Evolutionary conservation across 1,139 yeast species (phyloP), one percentile per base, ranked within the genome.

Genomic region (Suhomyces guaymorum): DNA sequence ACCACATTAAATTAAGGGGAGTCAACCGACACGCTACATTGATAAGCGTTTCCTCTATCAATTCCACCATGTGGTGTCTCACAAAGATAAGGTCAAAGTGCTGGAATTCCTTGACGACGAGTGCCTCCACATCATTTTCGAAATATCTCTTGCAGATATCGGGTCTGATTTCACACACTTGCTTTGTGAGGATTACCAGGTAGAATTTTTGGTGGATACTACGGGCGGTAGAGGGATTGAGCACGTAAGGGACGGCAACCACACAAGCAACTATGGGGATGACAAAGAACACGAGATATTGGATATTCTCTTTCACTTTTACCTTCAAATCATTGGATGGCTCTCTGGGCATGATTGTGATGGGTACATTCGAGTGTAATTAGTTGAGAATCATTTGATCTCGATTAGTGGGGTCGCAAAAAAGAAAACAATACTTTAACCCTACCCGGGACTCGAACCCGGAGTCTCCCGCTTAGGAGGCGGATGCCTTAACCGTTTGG

Each of bases 371-470:
- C n/a, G n/a, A n/a, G n/a, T n/a, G n/a, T n/a, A n/a, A n/a, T n/a
- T n/a, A n/a, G n/a, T n/a, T n/a, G n/a, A n/a, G n/a, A n/a, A n/a
- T n/a, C 10, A 13, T 24, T 7, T n/a, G 23, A 20, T 20, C 8
- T 5, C 19, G 19, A 8, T 5, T 17, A 17, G 5, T 5, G 8
- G 7, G 19, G 23, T 5, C 6, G n/a, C 15, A 28, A 33, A 37
- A 37, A 29, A 37, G 15, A 5, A n/a, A n/a, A n/a, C n/a, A 19
- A 12, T 6, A 14, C 19, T 8, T 33, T 41, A 81, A 77, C 82
- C 80, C 86, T 82, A 78, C 85, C 82, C 87, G 90, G 89, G 90
- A 82, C 89, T 82, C 89, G 90, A 82, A 82, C 90, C 89, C 90
- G 87, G 88, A 82, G 82, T 82, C 90, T 82, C 76, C 88, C 84